These are phyloP conservation scores for Suillus tomentosus DNA, from an alignment of 768 basidiomycete species.

Conservation along the genomic window DNA sequence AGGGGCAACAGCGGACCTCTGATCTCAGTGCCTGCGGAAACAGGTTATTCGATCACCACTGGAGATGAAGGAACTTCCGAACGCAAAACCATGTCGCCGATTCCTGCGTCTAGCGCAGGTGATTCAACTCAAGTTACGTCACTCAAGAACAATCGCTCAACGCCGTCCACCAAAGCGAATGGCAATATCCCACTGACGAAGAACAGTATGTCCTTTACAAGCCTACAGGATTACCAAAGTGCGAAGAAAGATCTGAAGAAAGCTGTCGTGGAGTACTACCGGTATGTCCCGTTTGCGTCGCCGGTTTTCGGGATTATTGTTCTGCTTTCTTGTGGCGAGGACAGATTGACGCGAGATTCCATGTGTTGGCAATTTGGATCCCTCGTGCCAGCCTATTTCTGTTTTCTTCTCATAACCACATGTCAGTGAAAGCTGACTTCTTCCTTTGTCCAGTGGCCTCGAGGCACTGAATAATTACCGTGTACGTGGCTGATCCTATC, in stretches of 20 bases:
- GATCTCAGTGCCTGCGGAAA: background rate
- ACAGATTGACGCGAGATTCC: background rate
- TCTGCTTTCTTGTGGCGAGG: background rate
- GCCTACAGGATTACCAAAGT: conserved; percentile 78
- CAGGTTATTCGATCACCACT: background rate
- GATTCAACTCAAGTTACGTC: background rate
- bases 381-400: background rate
- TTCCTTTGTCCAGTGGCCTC: conserved; percentile 52
- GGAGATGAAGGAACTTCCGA: background rate
- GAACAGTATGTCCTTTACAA: conserved; percentile 19
- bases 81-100: background rate
- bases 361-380: background rate
- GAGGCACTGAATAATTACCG: conserved; percentile 90
- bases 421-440: background rate
- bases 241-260: conserved; percentile 87
- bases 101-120: background rate
- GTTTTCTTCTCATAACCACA: conserved; percentile 2
- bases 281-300: conserved; percentile 40
- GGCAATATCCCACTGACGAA: background rate
- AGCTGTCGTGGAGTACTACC: conserved; percentile 84
- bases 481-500: conserved; percentile 41
- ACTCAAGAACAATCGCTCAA: background rate
- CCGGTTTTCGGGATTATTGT: background rate
- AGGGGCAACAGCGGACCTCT: background rate
- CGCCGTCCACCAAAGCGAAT: conserved; percentile 1